A percentile compares a stretch with the other conserved stretches of the same genome.
Evolutionary conservation across 2,329 filamentous ascomycete species (phyloP).

Genomic region (Amylocarpus encephaloides): DNA sequence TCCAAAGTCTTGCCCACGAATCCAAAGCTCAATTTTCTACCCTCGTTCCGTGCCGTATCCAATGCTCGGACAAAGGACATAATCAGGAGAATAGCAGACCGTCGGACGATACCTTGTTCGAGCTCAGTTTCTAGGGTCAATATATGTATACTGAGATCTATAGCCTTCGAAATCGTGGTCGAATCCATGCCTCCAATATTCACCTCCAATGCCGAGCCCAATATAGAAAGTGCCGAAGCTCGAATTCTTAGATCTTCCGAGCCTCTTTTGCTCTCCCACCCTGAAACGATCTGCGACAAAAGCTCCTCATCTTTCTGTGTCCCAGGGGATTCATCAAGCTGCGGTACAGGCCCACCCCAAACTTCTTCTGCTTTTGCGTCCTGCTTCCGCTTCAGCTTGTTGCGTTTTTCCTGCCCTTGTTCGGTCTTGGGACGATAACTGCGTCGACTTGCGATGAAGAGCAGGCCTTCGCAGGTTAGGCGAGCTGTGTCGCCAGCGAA

Average conservation of each 20-base stretch:
- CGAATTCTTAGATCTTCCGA: conserved; percentile 66
- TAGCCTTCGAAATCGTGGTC: conserved; percentile 44
- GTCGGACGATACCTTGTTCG: conserved; percentile 58
- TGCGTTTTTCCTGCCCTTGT: conserved; percentile 46
- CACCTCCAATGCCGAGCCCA: conserved; percentile 53
- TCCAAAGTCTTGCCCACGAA: conserved; percentile 49
- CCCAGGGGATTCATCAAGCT: conserved; percentile 37
- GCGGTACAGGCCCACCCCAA: conserved; percentile 48
- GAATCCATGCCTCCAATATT: conserved; percentile 52
- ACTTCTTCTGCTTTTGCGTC: conserved; percentile 45
- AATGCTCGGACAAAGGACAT: conserved; percentile 56
- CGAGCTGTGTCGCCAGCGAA: conserved; percentile 49
- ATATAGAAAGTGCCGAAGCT: conserved; percentile 60
- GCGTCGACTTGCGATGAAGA: conserved; percentile 59
- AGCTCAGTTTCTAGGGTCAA: conserved; percentile 55
- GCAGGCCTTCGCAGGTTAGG: conserved; percentile 49
- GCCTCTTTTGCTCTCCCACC: conserved; percentile 61
- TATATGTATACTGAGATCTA: conserved; percentile 58
- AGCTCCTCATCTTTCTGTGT: conserved; percentile 38
- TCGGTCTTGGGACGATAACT: conserved; percentile 55
- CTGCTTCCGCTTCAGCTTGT: conserved; percentile 42
- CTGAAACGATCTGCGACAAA: conserved; percentile 53
- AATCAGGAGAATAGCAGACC: conserved; percentile 59
- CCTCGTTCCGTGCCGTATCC: conserved; percentile 43
- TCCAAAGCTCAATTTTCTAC: conserved; percentile 45